Percentiles rank a stretch among this genome's conserved stretches.
Evolutionary conservation across 345 rosid species (phyloP).

Genomic region (Physaria fendleri): DNA sequence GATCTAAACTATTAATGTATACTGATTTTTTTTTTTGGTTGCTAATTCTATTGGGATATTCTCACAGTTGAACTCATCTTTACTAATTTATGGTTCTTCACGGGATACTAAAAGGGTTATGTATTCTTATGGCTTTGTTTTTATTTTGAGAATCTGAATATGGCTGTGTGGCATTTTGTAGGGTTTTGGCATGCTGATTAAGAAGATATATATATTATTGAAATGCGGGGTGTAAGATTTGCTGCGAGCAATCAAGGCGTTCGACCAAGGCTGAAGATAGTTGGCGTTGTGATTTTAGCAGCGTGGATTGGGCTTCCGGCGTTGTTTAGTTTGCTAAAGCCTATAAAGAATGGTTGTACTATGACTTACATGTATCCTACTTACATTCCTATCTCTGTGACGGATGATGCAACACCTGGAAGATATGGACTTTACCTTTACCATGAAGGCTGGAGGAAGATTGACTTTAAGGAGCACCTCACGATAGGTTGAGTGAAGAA

Average conservation of each 20-base stretch:
- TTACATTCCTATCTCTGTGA: slow-evolving; percentile 65
- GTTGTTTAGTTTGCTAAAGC: slow-evolving; percentile 59
- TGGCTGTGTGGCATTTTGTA: too few relatives aligned
- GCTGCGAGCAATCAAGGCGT: slow-evolving; percentile 37
- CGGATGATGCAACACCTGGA: slow-evolving; percentile 34
- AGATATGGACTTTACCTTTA: slow-evolving; percentile 80
- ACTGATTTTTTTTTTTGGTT: not conserved
- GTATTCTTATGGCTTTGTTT: not conserved
- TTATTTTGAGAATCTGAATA: not conserved
- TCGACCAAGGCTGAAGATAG: slow-evolving; percentile 45
- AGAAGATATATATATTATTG: not conserved
- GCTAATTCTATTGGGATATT: slow-evolving; percentile 3
- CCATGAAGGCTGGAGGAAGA: slow-evolving; percentile 97
- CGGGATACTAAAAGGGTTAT: not conserved
- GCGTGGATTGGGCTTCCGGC: slow-evolving; percentile 51
- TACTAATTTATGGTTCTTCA: slow-evolving; percentile 11
- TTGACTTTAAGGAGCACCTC: slow-evolving; percentile 62
- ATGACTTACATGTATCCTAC: slow-evolving; percentile 99
- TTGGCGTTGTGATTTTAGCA: slow-evolving; percentile 36
- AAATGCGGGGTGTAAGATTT: slow-evolving; percentile 22
- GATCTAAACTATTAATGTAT: slow-evolving; percentile 14
- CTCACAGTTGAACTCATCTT: not conserved
- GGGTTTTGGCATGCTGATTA: slow-evolving; percentile 19
- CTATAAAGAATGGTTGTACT: slow-evolving; percentile 71
- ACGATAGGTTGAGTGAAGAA: slow-evolving; percentile 18